These are phyloP conservation scores for Podila minutissima DNA, from an alignment of 192 early-diverging fungal genomes.

Conservation along the genomic window DNA sequence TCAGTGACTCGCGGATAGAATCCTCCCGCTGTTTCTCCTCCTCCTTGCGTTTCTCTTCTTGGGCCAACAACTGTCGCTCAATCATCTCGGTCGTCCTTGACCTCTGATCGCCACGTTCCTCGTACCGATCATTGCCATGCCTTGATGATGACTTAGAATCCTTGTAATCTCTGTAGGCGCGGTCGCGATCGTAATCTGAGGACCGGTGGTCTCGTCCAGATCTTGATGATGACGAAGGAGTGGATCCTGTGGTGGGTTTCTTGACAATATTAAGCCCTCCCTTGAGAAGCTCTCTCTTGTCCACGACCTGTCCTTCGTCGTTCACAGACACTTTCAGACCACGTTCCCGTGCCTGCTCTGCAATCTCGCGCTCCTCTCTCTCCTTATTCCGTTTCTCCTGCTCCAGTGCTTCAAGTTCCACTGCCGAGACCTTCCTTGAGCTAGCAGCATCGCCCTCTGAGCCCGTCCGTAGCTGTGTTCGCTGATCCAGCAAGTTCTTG, in stretches of 20 bases:
- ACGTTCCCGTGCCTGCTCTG: slow-evolving; percentile 52
- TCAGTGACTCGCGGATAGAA: slow-evolving; percentile 45
- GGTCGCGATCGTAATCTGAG: slow-evolving; percentile 34
- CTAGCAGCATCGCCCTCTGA: slow-evolving; percentile 13
- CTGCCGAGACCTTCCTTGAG: slow-evolving; percentile 4
- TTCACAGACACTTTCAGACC: slow-evolving; percentile 66
- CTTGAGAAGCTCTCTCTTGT: slow-evolving; percentile 75
- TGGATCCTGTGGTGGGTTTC: background rate
- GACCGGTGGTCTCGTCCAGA: slow-evolving; percentile 23
- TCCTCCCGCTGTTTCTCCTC: slow-evolving; percentile 64
- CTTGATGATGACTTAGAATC: slow-evolving; percentile 52
- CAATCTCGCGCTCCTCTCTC: slow-evolving; percentile 38
- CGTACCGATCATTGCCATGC: slow-evolving; percentile 10
- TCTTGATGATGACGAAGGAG: slow-evolving; percentile 21
- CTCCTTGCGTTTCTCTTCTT: slow-evolving; percentile 56
- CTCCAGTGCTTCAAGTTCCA: slow-evolving; percentile 12
- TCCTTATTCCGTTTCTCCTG: slow-evolving; percentile 15
- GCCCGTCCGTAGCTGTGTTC: slow-evolving; percentile 48
- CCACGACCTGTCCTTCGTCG: slow-evolving; percentile 77
- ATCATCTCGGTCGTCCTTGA: slow-evolving; percentile 55
- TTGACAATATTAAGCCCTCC: slow-evolving; percentile 77
- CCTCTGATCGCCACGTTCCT: slow-evolving; percentile 30
- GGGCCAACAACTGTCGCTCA: slow-evolving; percentile 63
- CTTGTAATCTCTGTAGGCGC: slow-evolving; percentile 57
- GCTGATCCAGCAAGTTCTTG: slow-evolving; percentile 64